Evolutionary conservation across 2,329 filamentous ascomycete species (phyloP).

Genomic region (Aspergillus ustus): DNA sequence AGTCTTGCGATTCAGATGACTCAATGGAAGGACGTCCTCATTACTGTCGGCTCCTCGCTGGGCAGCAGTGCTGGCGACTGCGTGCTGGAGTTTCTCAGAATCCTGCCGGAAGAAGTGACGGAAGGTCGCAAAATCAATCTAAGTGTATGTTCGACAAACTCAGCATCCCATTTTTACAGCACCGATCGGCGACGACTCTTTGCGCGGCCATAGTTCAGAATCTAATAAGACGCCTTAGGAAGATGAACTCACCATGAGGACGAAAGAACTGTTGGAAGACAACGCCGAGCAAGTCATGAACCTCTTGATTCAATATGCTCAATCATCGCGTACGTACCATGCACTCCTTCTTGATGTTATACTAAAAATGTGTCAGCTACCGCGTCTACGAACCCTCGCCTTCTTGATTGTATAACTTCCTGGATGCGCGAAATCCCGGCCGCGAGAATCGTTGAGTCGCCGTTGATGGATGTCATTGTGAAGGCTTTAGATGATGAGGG

Average conservation of each 20-base stretch:
- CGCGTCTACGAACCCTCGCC: constrained; percentile 82
- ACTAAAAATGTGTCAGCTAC: constrained; percentile 51
- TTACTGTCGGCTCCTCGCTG: constrained; percentile 77
- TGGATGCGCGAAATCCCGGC: constrained; percentile 95
- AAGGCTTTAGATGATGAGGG: constrained; percentile 74
- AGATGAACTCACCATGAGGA: constrained; percentile 87
- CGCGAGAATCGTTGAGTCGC: constrained; percentile 79
- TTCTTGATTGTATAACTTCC: constrained; percentile 94
- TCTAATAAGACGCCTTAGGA: constrained; percentile 71
- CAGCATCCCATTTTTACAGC: constrained; percentile 44
- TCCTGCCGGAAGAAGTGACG: constrained; percentile 97
- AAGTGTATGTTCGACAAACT: constrained; percentile 79
- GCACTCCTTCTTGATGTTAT: neutral
- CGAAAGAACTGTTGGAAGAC: constrained; percentile 84
- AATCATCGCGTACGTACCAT: constrained; percentile 74
- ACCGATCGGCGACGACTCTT: constrained; percentile 35
- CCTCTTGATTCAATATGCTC: constrained; percentile 86
- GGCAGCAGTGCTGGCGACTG: constrained; percentile 74
- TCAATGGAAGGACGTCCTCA: constrained; percentile 90
- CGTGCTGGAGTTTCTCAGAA: constrained; percentile 93
- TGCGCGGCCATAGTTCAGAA: constrained; percentile 31
- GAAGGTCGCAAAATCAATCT: constrained; percentile 99
- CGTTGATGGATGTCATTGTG: constrained; percentile 80
- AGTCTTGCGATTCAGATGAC: constrained; percentile 96
- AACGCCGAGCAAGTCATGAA: constrained; percentile 87